Evolutionary conservation across 23 red algal genomes (phyloP).

Genomic region (Cyanidioschyzon merolae): DNA sequence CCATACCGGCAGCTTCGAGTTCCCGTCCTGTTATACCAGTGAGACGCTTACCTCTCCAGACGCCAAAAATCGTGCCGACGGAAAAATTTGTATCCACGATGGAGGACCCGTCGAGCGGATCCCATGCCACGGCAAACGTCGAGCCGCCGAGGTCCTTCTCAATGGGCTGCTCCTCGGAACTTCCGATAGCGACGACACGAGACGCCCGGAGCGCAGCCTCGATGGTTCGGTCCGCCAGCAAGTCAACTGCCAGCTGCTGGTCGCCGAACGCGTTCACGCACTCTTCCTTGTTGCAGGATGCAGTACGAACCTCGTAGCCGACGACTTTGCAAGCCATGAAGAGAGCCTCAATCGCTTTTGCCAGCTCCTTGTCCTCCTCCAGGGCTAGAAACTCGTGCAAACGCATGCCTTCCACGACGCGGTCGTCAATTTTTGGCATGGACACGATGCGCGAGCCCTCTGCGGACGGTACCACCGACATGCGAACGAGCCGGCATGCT

Average conservation of each 20-base stretch:
- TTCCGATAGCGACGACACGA: constrained; percentile 63
- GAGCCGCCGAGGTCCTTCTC: constrained; percentile 52
- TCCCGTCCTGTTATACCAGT: constrained; percentile 65
- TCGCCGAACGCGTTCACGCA: constrained; percentile 99
- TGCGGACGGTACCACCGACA: not conserved
- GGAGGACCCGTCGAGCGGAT: constrained; percentile 82
- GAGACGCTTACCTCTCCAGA: constrained; percentile 76
- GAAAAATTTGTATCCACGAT: constrained; percentile 99
- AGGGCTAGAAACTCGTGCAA: constrained; percentile 16
- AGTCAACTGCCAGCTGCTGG: constrained; percentile 91
- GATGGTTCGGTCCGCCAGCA: constrained; percentile 92
- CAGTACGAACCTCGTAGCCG: constrained; percentile 93
- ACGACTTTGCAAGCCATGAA: constrained; percentile 96
- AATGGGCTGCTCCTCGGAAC: constrained; percentile 74
- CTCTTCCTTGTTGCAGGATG: constrained; percentile 90
- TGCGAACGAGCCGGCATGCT: not conserved
- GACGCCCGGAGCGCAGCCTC: constrained; percentile 58
- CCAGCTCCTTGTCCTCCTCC: constrained; percentile 40
- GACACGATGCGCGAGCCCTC: not conserved
- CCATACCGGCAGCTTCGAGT: constrained; percentile 60
- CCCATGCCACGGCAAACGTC: constrained; percentile 82
- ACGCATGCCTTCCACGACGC: constrained; percentile 3
- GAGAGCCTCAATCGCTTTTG: constrained; percentile 50
- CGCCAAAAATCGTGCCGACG: constrained; percentile 92
- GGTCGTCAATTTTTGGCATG: not conserved